Evolutionary conservation across 208 protist species (phyloP), one percentile per base, ranked within the genome.

Genomic region (Crithidia bombi): DNA sequence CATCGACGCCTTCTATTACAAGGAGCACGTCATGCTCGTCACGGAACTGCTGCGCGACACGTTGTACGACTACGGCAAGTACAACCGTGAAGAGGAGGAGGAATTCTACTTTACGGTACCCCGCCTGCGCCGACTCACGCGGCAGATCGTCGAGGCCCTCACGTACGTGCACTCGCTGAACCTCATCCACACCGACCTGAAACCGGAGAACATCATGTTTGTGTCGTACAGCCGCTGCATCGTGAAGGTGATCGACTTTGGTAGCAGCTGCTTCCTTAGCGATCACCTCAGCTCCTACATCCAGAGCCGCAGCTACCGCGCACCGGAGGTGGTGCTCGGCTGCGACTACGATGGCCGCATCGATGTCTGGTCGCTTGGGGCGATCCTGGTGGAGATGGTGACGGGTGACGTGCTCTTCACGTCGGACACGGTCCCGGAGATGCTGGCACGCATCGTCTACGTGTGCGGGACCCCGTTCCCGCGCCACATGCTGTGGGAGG

Each of bases 181-280:
- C 73, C 86, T 99, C 33, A 98, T 99, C 51, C 97, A 99, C 79
- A 97, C 96, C 32, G 97, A 99, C 75, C 79, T 99, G 26, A 99
- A 99, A 78, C 96, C 96, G 26, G 97, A 98, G 82, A 98, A 98
- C 84, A 98, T 98, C 68, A 88, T 98, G 43, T 98, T 98, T 76
- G 83, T 97, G 47, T 97, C 90, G 3, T 95, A 98, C 79, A 88
- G 87, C 44, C 85, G 87, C 33, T 98, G 97, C 75, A 79, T 96
- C 41, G 84, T 98, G 38, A 98, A 98, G 81, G 87, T 98, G 30
- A 98, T 98, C 67, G 97, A 99, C 81, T 98, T 99, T 79, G 97
- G 97, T 55, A 98, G 91, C 61, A 95, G 85, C 55, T 98, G 96
- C 79, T 99, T 98, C 86, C 86, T 91, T 61, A 98, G 85, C 46